These are phyloP conservation scores for Phytopythium litorale DNA, from an alignment of 352 stramenopile species.

Conservation along the genomic window DNA sequence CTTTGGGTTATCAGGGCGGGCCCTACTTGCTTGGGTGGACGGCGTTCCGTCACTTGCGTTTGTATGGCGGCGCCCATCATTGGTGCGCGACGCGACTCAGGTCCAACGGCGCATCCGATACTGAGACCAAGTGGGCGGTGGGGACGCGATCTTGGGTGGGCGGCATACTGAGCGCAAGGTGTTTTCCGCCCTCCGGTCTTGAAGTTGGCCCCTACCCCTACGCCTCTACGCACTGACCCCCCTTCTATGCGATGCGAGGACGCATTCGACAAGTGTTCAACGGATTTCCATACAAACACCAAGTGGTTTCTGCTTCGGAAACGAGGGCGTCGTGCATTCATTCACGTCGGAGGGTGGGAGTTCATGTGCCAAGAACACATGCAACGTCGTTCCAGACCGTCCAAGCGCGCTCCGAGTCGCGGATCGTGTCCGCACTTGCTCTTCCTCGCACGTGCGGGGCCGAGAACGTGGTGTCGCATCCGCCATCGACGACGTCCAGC, in stretches of 20 bases:
- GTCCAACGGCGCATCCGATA: neutral
- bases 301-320: too few relatives aligned
- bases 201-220: neutral
- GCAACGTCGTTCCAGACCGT: too few relatives aligned
- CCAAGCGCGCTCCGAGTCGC: neutral
- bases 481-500: neutral
- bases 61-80: too few relatives aligned
- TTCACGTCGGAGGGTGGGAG: too few relatives aligned
- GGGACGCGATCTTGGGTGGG: neutral
- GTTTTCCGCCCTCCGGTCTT: neutral
- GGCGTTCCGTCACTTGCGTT: too few relatives aligned
- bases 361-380: too few relatives aligned
- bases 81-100: too few relatives aligned
- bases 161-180: neutral
- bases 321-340: too few relatives aligned
- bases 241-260: neutral
- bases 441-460: constrained; percentile 3
- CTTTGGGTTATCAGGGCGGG: too few relatives aligned
- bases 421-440: neutral
- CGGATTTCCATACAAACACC: too few relatives aligned
- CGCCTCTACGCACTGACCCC: neutral
- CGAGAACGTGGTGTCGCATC: neutral
- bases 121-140: neutral
- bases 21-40: too few relatives aligned
- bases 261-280: too few relatives aligned